Percentiles rank a stretch among this genome's conserved stretches.
Evolutionary conservation across 2,329 filamentous ascomycete genomes (phyloP).

Genomic region (Shiraia sp.): DNA sequence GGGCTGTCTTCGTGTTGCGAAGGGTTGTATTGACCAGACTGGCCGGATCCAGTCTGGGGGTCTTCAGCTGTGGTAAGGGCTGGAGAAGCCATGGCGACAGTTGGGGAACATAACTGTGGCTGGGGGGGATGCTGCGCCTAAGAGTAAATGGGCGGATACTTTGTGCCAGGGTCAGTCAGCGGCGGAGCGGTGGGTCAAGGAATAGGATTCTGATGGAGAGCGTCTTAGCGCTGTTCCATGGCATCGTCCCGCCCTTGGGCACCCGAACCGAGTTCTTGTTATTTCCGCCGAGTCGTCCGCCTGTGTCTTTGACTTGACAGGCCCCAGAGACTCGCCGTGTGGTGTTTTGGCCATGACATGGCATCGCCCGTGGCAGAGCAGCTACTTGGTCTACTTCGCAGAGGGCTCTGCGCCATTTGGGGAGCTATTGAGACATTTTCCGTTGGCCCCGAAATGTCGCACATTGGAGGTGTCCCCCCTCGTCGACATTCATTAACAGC

Average conservation of each 20-base stretch:
- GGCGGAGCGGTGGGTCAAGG: constrained; percentile 34
- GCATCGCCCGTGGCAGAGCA: too few species aligned
- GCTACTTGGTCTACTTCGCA: too few species aligned
- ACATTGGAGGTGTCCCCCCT: constrained; percentile 8
- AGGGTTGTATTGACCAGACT: constrained; percentile 29
- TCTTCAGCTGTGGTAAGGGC: constrained; percentile 36
- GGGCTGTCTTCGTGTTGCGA: constrained; percentile 35
- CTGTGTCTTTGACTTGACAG: constrained; percentile 4
- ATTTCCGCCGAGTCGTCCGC: constrained; percentile 34
- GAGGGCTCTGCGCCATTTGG: too few species aligned
- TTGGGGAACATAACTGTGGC: constrained; percentile 35
- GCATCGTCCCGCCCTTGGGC: constrained; percentile 35
- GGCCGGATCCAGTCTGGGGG: constrained; percentile 32
- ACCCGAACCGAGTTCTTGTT: constrained; percentile 27
- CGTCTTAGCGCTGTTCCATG: constrained; percentile 34
- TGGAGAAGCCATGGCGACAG: constrained; percentile 43
- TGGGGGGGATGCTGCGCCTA: constrained; percentile 35
- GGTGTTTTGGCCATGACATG: too few species aligned
- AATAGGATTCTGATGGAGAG: constrained; percentile 34
- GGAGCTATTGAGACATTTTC: too few species aligned
- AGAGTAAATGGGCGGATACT: constrained; percentile 34
- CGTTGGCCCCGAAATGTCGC: neutral
- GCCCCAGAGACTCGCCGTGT: too few species aligned
- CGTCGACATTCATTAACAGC: constrained; percentile 19
- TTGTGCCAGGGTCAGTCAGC: constrained; percentile 28